Evolutionary conservation across 2,329 filamentous ascomycete genomes (phyloP), one percentile per base, ranked within the genome.

Genomic region (Neonectria magnoliae): DNA sequence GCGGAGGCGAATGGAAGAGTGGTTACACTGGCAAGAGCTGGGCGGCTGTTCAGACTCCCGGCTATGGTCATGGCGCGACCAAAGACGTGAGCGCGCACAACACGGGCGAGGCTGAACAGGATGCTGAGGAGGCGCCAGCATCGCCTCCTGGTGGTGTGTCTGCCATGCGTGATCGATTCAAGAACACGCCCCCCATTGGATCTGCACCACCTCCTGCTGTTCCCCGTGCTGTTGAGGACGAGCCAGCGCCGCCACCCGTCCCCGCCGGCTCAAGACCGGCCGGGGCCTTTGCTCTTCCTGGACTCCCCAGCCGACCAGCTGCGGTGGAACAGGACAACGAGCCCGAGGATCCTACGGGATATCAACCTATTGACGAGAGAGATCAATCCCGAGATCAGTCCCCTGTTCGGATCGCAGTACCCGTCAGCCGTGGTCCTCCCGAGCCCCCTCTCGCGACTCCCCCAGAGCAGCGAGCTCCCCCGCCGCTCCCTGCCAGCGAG

Each of bases 11-110:
- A 65, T 98, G 94, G 94, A 94, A 95, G 85, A 97, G 94, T 78
- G 92, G 93, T 18, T 98, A 98, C 77, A 83, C 85, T 53, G 95
- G 95, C 66, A 98, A 97, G 83, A 91, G 88, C 36, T 98, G 95
- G 95, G 93, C 89, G 27, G 82, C 94, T 3, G 93, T 98, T 31
- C 89, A 94, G 73, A 93, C 91, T 11, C 67, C 78, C 25, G 88
- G 87, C 10, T 85, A 87, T 60, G 90, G 91, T 18, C 90, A 90
- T 60, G 89, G 88, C 63, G 82, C 85, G 9, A 67, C 82, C 38
- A 84, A 84, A 22, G 75, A 77, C 27, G 75, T 83, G 52, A 79
- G 77, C 64, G 83, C 88, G 64, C 89, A 95, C 74, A 85, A 86
- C 67, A 92, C 91, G 4, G 92, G 90, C 36, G 84, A 85, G 54